Evolutionary conservation across 345 rosid genomes (phyloP).

Genomic region (Acer yangbiense): DNA sequence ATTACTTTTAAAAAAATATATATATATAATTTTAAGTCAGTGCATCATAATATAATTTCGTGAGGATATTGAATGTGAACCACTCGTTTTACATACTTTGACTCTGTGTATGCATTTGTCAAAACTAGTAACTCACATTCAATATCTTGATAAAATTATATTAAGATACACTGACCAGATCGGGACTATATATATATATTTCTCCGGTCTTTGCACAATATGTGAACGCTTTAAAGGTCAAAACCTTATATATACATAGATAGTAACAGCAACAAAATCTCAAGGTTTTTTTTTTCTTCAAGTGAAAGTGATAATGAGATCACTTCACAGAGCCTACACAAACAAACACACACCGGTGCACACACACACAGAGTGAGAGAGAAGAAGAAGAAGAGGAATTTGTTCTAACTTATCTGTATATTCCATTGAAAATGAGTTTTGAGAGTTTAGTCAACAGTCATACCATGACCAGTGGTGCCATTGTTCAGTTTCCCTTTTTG

Average conservation of each 20-base stretch:
- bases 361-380: background rate
- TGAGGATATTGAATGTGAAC: too few species aligned
- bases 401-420: background rate
- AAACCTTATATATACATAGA: background rate
- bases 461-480: conserved; percentile 40
- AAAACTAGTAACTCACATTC: too few species aligned
- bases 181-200: too few species aligned
- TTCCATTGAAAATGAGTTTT: conserved; percentile 41
- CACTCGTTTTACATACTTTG: too few species aligned
- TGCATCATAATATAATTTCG: too few species aligned
- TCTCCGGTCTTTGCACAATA: too few species aligned
- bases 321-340: conserved; percentile 5
- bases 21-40: too few species aligned
- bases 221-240: conserved; percentile 9
- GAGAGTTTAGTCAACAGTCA: conserved; percentile 38
- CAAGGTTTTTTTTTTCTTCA: background rate
- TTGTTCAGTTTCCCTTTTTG: conserved; percentile 33
- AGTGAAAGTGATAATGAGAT: conserved; percentile 22
- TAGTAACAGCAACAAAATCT: conserved; percentile 21
- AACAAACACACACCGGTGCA: background rate
- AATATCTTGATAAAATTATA: too few species aligned
- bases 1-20: background rate
- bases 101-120: too few species aligned
- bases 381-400: background rate
- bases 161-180: too few species aligned